Evolutionary conservation across 2,329 filamentous ascomycete genomes (phyloP).

Genomic region (Thelonectria rubi): DNA sequence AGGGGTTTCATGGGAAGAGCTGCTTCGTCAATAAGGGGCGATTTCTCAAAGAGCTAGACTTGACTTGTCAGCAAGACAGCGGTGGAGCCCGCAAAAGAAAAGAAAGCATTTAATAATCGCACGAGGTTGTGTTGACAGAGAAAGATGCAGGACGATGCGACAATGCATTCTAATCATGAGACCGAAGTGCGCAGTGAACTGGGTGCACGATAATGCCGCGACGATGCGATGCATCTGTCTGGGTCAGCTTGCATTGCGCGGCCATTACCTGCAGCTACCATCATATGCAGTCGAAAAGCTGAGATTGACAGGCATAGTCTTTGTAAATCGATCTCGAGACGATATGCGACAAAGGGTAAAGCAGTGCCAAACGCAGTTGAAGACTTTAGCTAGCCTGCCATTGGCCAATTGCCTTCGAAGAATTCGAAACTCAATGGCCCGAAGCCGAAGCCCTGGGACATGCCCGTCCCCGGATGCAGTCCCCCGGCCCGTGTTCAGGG

Average conservation of each 20-base stretch:
- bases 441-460: constrained; percentile 40
- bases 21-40: constrained; percentile 1
- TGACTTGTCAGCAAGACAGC: neutral
- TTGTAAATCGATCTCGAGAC: constrained; percentile 17
- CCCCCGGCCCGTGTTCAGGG: constrained; percentile 26
- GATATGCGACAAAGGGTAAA: constrained; percentile 14
- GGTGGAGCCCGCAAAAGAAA: constrained; percentile 4
- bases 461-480: constrained; percentile 24
- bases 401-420: constrained; percentile 35
- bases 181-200: neutral
- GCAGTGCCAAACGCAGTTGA: constrained; percentile 1
- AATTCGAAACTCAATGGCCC: constrained; percentile 22
- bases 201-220: neutral
- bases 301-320: neutral
- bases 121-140: constrained; percentile 1
- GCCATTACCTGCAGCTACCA: neutral
- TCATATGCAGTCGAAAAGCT: neutral
- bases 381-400: constrained; percentile 20
- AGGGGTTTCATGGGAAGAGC: neutral
- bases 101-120: neutral
- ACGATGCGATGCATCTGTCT: neutral
- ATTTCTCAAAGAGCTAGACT: constrained; percentile 10
- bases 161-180: neutral
- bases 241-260: neutral
- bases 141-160: neutral